Conservation (phyloP, 2,329 filamentous ascomycete species). For the Hypoxylon sp. region DNA sequence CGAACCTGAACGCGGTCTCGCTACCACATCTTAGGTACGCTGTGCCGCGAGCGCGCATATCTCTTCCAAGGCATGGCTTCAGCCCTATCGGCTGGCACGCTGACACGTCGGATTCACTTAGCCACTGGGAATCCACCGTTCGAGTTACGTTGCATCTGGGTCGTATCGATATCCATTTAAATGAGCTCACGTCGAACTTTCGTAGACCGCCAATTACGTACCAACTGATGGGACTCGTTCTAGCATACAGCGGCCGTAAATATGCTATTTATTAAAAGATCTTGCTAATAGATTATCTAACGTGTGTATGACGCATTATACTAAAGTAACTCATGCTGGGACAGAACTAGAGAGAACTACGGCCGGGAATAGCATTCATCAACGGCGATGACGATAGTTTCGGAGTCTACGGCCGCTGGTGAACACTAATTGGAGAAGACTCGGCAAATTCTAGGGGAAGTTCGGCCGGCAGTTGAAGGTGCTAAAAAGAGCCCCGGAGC, state of each 20-base stretch:
- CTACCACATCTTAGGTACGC: constrained; percentile 12
- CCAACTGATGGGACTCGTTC: constrained; percentile 11
- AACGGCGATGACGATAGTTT: constrained; percentile 4
- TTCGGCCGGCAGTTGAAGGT: constrained; percentile 18
- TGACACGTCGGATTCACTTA: constrained; percentile 18
- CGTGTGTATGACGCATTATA: not conserved
- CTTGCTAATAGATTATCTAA: not conserved
- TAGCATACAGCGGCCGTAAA: not conserved
- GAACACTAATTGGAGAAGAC: not conserved
- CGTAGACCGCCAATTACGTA: not conserved
- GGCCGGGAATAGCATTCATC: not conserved
- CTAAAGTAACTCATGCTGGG: too few species aligned
- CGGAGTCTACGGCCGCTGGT: not conserved
- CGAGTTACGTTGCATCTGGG: constrained; percentile 33
- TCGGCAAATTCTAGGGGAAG: constrained; percentile 11
- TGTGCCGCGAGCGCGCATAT: constrained; percentile 25
- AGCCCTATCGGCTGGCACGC: constrained; percentile 33
- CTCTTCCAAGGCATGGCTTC: constrained; percentile 7
- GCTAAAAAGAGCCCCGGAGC: constrained; percentile 24
- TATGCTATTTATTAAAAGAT: not conserved
- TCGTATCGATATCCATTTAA: constrained; percentile 23
- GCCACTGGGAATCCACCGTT: constrained; percentile 18
- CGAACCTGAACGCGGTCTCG: constrained; percentile 9
- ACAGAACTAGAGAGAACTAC: not conserved
- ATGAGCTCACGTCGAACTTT: not conserved